phyloP scores from a whole-genome alignment of 2,329 filamentous ascomycete genomes.

The Geosmithia morbida region DNA sequence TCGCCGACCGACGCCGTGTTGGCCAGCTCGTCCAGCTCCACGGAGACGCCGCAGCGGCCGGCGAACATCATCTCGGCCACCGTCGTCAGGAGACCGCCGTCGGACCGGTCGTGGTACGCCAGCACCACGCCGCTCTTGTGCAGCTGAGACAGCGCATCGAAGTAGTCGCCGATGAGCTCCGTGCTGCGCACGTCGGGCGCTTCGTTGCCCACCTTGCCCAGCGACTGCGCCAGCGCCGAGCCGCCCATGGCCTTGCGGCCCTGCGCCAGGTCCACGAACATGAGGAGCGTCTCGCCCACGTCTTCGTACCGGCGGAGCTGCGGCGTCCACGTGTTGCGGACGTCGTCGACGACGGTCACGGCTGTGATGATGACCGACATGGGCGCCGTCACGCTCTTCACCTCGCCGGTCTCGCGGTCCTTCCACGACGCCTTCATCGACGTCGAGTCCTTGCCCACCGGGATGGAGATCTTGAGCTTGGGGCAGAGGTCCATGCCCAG shows the following conservation, averaged over 20 bases:
- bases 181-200: conserved; percentile 75
- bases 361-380: conserved; percentile 85
- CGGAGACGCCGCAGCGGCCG: conserved; percentile 73
- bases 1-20: conserved; percentile 47
- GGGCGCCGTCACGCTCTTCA: conserved; percentile 81
- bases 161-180: conserved; percentile 75
- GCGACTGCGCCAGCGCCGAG: conserved; percentile 79
- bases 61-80: conserved; percentile 98
- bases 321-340: conserved; percentile 85
- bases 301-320: conserved; percentile 71
- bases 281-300: conserved; percentile 73
- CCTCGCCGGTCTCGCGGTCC: conserved; percentile 47
- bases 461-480: conserved; percentile 79
- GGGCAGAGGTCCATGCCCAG: conserved; percentile 90
- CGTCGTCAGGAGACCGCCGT: conserved; percentile 83
- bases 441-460: conserved; percentile 95
- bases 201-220: conserved; percentile 73
- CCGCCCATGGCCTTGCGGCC: conserved; percentile 76
- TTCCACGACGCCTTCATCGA: conserved; percentile 98
- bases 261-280: conserved; percentile 81
- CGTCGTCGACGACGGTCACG: conserved; percentile 71
- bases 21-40: conserved; percentile 64
- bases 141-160: conserved; percentile 62
- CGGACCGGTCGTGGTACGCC: conserved; percentile 88
- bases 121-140: conserved; percentile 53